These are phyloP conservation scores for Aspergillus pseudoterreus DNA, from an alignment of 2,329 filamentous ascomycete genomes.

Conservation along the genomic window DNA sequence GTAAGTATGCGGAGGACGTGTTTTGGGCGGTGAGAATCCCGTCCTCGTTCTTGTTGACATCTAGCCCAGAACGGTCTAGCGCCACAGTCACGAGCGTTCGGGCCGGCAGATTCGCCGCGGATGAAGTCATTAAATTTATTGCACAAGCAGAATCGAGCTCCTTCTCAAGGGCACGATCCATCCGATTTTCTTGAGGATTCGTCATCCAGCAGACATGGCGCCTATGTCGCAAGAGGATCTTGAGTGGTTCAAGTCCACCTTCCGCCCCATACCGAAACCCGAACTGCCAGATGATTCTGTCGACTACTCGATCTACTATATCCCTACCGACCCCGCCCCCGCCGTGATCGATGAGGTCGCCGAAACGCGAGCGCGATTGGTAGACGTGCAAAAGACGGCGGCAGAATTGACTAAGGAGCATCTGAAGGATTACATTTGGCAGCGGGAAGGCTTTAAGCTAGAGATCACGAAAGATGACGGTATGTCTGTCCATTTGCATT, in stretches of 20 bases:
- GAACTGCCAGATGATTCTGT: conserved; percentile 76
- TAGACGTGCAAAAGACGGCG: conserved; percentile 67
- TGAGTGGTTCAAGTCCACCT: conserved; percentile 64
- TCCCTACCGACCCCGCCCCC: conserved; percentile 56
- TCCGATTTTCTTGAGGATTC: background rate
- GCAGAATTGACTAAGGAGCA: conserved; percentile 60
- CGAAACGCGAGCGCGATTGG: conserved; percentile 57
- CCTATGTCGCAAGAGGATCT: conserved; percentile 53
- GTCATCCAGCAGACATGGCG: conserved; percentile 29
- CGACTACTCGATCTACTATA: conserved; percentile 75
- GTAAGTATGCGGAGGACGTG: conserved; percentile 21
- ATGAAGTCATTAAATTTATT: conserved; percentile 33
- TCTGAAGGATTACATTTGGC: conserved; percentile 91
- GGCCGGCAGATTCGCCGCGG: conserved; percentile 24
- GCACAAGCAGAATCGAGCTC: background rate
- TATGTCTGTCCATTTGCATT: conserved; percentile 31
- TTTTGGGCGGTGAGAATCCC: conserved; percentile 29
- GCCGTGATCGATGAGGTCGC: conserved; percentile 53
- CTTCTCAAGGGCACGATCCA: background rate
- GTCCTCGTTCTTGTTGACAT: conserved; percentile 37
- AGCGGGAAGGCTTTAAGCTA: conserved; percentile 76
- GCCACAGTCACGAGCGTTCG: conserved; percentile 12
- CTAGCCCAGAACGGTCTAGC: conserved; percentile 35
- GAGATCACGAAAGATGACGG: conserved; percentile 60
- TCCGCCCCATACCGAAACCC: conserved; percentile 61